Conservation (phyloP, 139 green algal species). For the Dunaliella primolecta region DNA sequence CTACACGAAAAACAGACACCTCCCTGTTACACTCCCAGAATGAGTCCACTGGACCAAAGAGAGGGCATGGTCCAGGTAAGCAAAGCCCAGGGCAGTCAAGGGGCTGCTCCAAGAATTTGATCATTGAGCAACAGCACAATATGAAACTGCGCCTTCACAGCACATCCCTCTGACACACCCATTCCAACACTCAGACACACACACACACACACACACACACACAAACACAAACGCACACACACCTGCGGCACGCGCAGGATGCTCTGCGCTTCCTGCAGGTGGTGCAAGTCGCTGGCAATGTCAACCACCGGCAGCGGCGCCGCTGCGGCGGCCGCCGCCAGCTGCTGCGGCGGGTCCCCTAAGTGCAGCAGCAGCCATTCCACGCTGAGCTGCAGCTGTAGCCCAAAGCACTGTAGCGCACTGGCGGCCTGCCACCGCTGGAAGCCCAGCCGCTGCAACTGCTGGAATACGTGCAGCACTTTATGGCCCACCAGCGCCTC, state of each 20-base stretch:
- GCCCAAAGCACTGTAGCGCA: slow-evolving; percentile 56
- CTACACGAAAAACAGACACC: no score
- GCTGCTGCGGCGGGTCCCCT: slow-evolving; percentile 1
- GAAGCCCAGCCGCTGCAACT: slow-evolving; percentile 59
- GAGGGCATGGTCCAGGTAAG: no score
- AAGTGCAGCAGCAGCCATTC: slow-evolving; percentile 55
- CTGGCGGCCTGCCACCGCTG: slow-evolving; percentile 33
- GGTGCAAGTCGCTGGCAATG: slow-evolving; percentile 31
- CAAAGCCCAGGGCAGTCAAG: no score
- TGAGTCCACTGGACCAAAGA: no score
- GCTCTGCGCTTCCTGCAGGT: neutral
- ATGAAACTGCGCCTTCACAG: no score
- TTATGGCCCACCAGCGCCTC: slow-evolving; percentile 36
- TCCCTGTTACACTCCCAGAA: no score
- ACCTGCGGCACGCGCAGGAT: neutral
- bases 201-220: neutral
- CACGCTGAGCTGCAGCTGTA: slow-evolving; percentile 51
- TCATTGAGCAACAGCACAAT: no score
- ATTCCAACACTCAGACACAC: neutral
- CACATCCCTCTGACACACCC: slow-evolving; percentile 2
- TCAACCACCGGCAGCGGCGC: slow-evolving; percentile 41
- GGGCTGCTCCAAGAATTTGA: no score
- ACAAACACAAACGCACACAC: neutral
- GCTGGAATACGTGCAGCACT: slow-evolving; percentile 26
- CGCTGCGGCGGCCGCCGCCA: slow-evolving; percentile 12